These are phyloP conservation scores for Flagelloscypha sp. DNA, from an alignment of 768 basidiomycete species.

Conservation along the genomic window DNA sequence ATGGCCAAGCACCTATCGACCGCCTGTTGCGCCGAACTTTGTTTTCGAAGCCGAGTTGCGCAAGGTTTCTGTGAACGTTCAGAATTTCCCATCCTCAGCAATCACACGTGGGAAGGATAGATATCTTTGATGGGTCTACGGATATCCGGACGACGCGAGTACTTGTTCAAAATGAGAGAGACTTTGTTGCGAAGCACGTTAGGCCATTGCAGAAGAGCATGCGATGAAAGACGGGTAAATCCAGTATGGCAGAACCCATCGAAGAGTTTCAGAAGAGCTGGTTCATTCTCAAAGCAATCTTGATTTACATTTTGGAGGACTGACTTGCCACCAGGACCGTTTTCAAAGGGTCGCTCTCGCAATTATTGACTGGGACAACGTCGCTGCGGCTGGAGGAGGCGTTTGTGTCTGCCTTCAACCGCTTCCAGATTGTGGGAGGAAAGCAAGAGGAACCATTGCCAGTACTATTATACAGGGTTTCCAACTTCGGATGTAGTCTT, in stretches of 20 bases:
- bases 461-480: conserved; percentile 50
- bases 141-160: conserved; percentile 44
- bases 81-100: too few relatives aligned
- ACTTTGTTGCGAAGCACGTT: conserved; percentile 40
- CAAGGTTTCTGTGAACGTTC: too few relatives aligned
- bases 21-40: too few relatives aligned
- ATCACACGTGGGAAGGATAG: too few relatives aligned
- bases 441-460: conserved; percentile 49
- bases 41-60: too few relatives aligned
- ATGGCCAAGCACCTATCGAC: too few relatives aligned
- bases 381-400: conserved; percentile 53
- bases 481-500: conserved; percentile 58
- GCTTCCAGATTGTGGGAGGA: conserved; percentile 35
- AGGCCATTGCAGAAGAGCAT: conserved; percentile 45
- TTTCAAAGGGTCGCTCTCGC: conserved; percentile 55
- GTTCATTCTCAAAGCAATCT: too few relatives aligned
- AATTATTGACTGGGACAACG: conserved; percentile 56
- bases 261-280: conserved; percentile 60
- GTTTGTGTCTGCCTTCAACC: conserved; percentile 52
- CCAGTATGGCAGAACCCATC: conserved; percentile 38
- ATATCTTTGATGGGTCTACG: conserved; percentile 44
- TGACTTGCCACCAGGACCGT: too few relatives aligned
- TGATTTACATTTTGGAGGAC: too few relatives aligned
- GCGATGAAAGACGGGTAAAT: conserved; percentile 41
- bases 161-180: conserved; percentile 35